phyloP scores from a whole-genome alignment of 2,329 filamentous ascomycete species.

The Alternaria rosae region DNA sequence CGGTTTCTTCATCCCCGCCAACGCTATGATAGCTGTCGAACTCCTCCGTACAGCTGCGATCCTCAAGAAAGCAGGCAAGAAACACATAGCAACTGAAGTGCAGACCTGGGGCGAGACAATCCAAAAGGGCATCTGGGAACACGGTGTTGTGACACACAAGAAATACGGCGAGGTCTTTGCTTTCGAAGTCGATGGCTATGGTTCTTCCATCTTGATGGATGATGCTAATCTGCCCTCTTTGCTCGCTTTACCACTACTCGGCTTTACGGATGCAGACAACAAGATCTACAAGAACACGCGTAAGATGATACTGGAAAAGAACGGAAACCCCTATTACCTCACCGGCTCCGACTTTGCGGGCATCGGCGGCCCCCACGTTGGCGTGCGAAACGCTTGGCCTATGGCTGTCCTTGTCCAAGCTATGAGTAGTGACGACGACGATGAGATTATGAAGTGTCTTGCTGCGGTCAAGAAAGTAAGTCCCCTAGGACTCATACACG shows the following conservation, averaged over 20 bases:
- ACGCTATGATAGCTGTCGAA: constrained; percentile 95
- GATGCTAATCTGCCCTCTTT: constrained; percentile 87
- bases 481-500: constrained; percentile 81
- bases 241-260: constrained; percentile 78
- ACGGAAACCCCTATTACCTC: constrained; percentile 89
- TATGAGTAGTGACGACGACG: constrained; percentile 83
- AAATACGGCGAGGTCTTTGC: constrained; percentile 82
- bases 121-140: constrained; percentile 78
- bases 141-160: constrained; percentile 80
- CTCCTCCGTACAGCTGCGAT: constrained; percentile 76
- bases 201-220: constrained; percentile 83
- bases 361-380: constrained; percentile 86
- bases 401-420: constrained; percentile 94
- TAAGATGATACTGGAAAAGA: constrained; percentile 76
- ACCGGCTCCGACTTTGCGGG: constrained; percentile 79
- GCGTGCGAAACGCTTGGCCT: constrained; percentile 91
- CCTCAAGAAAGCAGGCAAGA: constrained; percentile 67
- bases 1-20: constrained; percentile 93
- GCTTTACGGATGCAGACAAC: constrained; percentile 72
- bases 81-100: constrained; percentile 57
- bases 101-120: constrained; percentile 70
- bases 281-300: constrained; percentile 86
- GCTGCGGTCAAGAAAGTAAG: constrained; percentile 77
- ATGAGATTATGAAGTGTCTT: constrained; percentile 79
- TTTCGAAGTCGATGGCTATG: constrained; percentile 88